Conservation (phyloP, 1,284 basidiomycete species). For the Coriolopsis trogii region DNA sequence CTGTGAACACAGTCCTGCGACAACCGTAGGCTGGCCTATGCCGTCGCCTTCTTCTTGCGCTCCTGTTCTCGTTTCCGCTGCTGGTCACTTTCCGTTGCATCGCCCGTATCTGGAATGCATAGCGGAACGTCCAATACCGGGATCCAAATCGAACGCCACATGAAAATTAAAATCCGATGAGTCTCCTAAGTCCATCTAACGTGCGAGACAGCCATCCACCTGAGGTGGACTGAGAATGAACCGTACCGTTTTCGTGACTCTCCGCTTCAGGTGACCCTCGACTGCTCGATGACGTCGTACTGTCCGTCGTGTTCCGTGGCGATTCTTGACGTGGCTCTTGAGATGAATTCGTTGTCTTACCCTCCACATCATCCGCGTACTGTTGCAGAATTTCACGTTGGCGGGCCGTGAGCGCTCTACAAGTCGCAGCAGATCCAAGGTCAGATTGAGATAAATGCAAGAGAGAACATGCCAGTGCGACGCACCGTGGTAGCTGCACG, state of each 20-base stretch:
- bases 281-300: slow-evolving; percentile 17
- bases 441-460: slow-evolving; percentile 20
- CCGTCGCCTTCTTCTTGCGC: slow-evolving; percentile 29
- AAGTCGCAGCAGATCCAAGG: slow-evolving; percentile 7
- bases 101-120: slow-evolving; percentile 14
- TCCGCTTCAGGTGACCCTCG: slow-evolving; percentile 24
- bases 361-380: slow-evolving; percentile 93
- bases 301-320: slow-evolving; percentile 18
- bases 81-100: slow-evolving; percentile 18
- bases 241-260: slow-evolving; percentile 71
- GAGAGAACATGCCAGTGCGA: slow-evolving; percentile 18
- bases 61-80: slow-evolving; percentile 28
- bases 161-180: slow-evolving; percentile 69
- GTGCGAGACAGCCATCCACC: slow-evolving; percentile 69
- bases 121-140: slow-evolving; percentile 7
- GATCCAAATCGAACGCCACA: slow-evolving; percentile 39
- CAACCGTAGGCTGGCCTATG: slow-evolving; percentile 18
- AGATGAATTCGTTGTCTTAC: slow-evolving; percentile 42
- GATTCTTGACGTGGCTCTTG: slow-evolving; percentile 21
- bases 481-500: slow-evolving; percentile 89
- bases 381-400: slow-evolving; percentile 89
- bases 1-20: slow-evolving; percentile 4
- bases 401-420: slow-evolving; percentile 77
- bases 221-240: slow-evolving; percentile 57
- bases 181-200: slow-evolving; percentile 66